Percentiles rank a stretch among this genome's conserved stretches.
Evolutionary conservation across 495 filamentous ascomycete species (phyloP).

Genomic region (Aspergillus incahuasiensis): DNA sequence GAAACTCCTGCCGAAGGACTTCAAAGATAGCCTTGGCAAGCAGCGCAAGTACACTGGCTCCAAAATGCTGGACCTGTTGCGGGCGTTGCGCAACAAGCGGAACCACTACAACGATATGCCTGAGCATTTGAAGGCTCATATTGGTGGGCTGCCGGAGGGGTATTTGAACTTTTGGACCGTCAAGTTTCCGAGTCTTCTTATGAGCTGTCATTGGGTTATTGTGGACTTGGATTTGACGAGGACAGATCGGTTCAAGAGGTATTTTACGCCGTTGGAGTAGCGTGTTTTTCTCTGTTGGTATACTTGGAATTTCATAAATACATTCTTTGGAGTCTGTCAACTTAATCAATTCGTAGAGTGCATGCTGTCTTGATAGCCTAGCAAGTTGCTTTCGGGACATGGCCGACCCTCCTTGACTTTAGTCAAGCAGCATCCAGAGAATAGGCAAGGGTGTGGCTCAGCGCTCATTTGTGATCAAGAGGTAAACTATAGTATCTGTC

Average conservation of each 20-base stretch:
- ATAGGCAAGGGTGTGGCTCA: too few species aligned
- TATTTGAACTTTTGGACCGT: conserved; percentile 84
- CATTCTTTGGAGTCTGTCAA: too few species aligned
- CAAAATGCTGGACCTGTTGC: conserved; percentile 76
- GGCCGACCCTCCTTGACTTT: too few species aligned
- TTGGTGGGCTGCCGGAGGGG: conserved; percentile 76
- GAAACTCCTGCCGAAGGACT: conserved; percentile 65
- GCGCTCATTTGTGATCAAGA: too few species aligned
- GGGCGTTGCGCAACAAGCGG: conserved; percentile 91
- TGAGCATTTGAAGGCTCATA: conserved; percentile 66
- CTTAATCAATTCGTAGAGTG: too few species aligned
- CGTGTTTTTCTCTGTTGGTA: not conserved
- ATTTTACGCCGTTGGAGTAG: conserved; percentile 44
- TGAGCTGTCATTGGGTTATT: conserved; percentile 73
- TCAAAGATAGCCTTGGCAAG: conserved; percentile 83
- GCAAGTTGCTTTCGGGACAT: too few species aligned
- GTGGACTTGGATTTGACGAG: conserved; percentile 58
- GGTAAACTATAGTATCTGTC: too few species aligned
- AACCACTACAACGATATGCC: conserved; percentile 93
- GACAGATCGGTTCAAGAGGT: conserved; percentile 71
- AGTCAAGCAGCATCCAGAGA: too few species aligned
- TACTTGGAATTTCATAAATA: not conserved
- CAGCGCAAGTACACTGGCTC: conserved; percentile 91
- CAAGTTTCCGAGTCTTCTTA: conserved; percentile 76
- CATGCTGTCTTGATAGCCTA: too few species aligned